Conservation (phyloP, 1,139 yeast species). For the Taphrina flavorubra region DNA sequence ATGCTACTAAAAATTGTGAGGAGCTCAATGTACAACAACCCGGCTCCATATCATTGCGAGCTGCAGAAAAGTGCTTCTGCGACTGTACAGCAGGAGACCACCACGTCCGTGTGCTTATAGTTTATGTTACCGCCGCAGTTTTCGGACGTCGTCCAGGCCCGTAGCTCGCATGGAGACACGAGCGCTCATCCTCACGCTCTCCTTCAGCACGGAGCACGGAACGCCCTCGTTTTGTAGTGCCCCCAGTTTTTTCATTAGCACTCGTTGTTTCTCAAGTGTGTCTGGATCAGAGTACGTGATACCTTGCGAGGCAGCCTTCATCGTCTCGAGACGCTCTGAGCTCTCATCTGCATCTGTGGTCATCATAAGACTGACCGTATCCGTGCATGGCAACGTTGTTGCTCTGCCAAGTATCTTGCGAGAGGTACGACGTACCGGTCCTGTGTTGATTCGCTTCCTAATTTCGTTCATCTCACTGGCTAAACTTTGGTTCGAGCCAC, state of each 20-base stretch:
- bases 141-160: conserved; percentile 21
- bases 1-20: conserved; percentile 12
- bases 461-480: conserved; percentile 24
- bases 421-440: conserved; percentile 16
- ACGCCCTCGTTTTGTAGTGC: not conserved
- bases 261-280: conserved; percentile 5
- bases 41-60: not conserved
- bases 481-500: conserved; percentile 3
- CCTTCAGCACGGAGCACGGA: not conserved
- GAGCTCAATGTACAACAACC: conserved; percentile 11
- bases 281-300: conserved; percentile 28
- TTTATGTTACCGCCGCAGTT: conserved; percentile 5
- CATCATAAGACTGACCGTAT: conserved; percentile 1
- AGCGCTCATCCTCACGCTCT: not conserved
- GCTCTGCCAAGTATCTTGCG: conserved; percentile 27
- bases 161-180: conserved; percentile 16
- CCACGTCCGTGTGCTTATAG: too few relatives aligned
- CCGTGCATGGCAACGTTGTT: conserved; percentile 14
- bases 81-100: too few relatives aligned
- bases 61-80: too few relatives aligned
- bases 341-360: conserved; percentile 10
- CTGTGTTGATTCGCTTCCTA: conserved; percentile 21
- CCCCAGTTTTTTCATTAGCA: conserved; percentile 10
- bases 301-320: conserved; percentile 18
- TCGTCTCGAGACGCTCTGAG: not conserved